These are phyloP conservation scores for Colletotrichum abscissum DNA, from an alignment of 2,329 filamentous ascomycete species.

Conservation along the genomic window DNA sequence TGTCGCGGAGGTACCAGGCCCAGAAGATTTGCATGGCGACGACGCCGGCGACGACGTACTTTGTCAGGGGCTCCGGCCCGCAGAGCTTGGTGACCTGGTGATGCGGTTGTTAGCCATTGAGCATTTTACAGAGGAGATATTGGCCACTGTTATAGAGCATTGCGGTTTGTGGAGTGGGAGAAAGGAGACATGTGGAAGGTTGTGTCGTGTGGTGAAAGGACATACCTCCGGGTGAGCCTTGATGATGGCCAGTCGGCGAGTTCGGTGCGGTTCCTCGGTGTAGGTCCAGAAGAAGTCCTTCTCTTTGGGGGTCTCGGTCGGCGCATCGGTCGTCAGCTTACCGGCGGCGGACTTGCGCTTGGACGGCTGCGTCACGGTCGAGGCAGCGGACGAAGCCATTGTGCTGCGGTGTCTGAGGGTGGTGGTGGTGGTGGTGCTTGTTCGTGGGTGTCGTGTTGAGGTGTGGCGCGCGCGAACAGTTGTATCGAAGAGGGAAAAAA, in stretches of 20 bases:
- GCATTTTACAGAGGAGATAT: not conserved
- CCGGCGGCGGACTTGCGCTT: slow-evolving; percentile 40
- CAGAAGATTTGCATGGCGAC: slow-evolving; percentile 83
- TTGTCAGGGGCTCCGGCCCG: slow-evolving; percentile 94
- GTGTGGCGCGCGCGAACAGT: not conserved
- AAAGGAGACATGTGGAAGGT: not conserved
- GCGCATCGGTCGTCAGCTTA: slow-evolving; percentile 35
- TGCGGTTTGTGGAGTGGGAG: not conserved
- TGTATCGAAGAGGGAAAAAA: not conserved
- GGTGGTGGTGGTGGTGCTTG: not conserved
- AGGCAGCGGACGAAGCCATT: slow-evolving; percentile 45
- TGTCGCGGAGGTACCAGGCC: slow-evolving; percentile 81
- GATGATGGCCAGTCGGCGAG: slow-evolving; percentile 91
- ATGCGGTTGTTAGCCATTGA: not conserved
- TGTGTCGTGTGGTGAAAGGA: slow-evolving; percentile 4
- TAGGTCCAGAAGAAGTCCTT: slow-evolving; percentile 97
- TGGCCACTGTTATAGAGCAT: slow-evolving; percentile 7
- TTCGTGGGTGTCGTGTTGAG: not conserved
- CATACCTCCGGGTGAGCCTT: slow-evolving; percentile 95
- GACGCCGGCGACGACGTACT: slow-evolving; percentile 88
- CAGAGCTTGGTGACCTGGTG: slow-evolving; percentile 92
- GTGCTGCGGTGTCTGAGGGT: not conserved
- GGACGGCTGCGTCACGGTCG: slow-evolving; percentile 47
- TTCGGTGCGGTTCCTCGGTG: slow-evolving; percentile 96
- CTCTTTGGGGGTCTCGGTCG: slow-evolving; percentile 46